Evolutionary conservation across 2,329 filamentous ascomycete genomes (phyloP).

Genomic region (Colletotrichum phormii): DNA sequence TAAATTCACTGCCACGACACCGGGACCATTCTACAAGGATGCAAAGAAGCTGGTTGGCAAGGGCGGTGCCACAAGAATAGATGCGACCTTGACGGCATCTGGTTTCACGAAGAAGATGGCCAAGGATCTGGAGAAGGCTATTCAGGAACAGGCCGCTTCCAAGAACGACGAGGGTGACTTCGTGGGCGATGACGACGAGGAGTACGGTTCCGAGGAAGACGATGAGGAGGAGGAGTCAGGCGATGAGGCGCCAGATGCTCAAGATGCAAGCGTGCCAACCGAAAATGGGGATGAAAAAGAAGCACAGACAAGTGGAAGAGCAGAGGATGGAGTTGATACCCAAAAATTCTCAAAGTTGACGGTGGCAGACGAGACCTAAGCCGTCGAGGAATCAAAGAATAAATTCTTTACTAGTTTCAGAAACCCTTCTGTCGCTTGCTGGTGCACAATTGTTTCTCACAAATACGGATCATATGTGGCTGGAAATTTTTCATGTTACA

Average conservation of each 20-base stretch:
- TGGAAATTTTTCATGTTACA: neutral
- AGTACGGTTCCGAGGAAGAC: constrained; percentile 41
- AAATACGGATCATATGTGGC: neutral
- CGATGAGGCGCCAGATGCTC: constrained; percentile 43
- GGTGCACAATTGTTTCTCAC: neutral
- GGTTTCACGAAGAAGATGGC: constrained; percentile 98
- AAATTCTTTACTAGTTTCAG: neutral
- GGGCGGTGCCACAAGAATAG: constrained; percentile 76
- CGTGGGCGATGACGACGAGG: constrained; percentile 47
- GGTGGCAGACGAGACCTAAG: constrained; percentile 26
- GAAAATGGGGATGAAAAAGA: constrained; percentile 35
- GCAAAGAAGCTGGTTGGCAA: constrained; percentile 79
- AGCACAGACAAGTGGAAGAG: constrained; percentile 38
- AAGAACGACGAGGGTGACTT: constrained; percentile 52
- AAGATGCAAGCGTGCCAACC: constrained; percentile 37
- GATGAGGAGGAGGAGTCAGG: constrained; percentile 42
- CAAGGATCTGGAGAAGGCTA: constrained; percentile 91
- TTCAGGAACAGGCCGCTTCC: constrained; percentile 77
- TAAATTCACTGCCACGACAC: constrained; percentile 83
- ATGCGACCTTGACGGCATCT: constrained; percentile 90
- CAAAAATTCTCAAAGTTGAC: constrained; percentile 35
- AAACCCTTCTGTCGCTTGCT: neutral
- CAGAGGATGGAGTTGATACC: constrained; percentile 40
- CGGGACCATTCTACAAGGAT: constrained; percentile 87
- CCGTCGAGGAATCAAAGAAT: neutral